phyloP scores from a whole-genome alignment of 2,329 filamentous ascomycete species.

The Cadophora sp. region DNA sequence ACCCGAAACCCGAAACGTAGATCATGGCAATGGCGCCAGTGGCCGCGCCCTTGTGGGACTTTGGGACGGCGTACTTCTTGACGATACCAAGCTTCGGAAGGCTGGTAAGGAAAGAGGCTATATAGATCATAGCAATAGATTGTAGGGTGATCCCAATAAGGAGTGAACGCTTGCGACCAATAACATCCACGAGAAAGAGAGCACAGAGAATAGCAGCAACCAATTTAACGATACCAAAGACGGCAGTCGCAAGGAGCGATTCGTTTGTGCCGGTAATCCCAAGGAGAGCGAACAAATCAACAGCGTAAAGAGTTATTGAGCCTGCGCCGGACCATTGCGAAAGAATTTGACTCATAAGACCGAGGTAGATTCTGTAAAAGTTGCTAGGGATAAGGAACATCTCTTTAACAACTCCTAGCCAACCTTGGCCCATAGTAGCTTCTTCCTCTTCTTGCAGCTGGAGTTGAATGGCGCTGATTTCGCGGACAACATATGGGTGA shows the following conservation, averaged over 20 bases:
- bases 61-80: constrained; percentile 54
- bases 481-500: constrained; percentile 64
- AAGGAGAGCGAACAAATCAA: constrained; percentile 74
- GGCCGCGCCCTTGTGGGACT: constrained; percentile 59
- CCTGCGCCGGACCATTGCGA: constrained; percentile 77
- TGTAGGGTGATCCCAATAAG: constrained; percentile 66
- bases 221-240: constrained; percentile 80
- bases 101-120: constrained; percentile 65
- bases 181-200: constrained; percentile 79
- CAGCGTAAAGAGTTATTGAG: constrained; percentile 78
- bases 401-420: constrained; percentile 70
- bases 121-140: constrained; percentile 65
- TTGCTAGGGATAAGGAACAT: constrained; percentile 72
- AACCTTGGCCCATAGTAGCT: constrained; percentile 68
- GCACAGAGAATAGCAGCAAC: constrained; percentile 71
- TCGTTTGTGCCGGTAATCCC: constrained; percentile 72
- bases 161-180: constrained; percentile 74
- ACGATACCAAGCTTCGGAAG: constrained; percentile 66
- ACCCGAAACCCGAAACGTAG: constrained; percentile 71
- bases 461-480: constrained; percentile 68
- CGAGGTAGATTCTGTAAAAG: constrained; percentile 74
- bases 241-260: constrained; percentile 73
- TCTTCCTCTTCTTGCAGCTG: constrained; percentile 75
- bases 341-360: constrained; percentile 71
- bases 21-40: constrained; percentile 76